These are phyloP conservation scores for Prunus mira DNA, from an alignment of 306 rosid species.

Conservation along the genomic window DNA sequence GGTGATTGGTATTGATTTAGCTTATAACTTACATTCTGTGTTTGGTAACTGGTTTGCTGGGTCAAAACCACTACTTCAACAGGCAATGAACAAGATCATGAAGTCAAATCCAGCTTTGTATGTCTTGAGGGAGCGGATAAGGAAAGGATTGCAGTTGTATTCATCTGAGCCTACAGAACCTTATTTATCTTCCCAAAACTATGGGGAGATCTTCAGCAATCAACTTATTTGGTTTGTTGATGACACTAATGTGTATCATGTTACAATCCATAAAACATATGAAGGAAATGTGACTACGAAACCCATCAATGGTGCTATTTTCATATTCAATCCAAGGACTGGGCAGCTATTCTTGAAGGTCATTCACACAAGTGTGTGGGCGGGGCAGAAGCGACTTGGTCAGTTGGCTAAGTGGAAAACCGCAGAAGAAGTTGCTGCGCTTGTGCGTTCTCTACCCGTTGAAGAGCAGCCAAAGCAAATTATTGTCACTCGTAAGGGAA, in stretches of 20 bases:
- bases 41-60: conserved; percentile 99
- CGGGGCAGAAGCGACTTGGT: conserved; percentile 99
- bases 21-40: conserved; percentile 95
- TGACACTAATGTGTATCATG: conserved; percentile 98
- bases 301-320: conserved; percentile 97
- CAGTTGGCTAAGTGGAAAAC: conserved; percentile 99
- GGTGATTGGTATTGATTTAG: conserved; percentile 96
- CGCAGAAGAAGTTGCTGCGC: conserved; percentile 99
- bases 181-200: conserved; percentile 92
- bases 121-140: conserved; percentile 94
- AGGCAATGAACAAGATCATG: conserved; percentile 99
- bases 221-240: conserved; percentile 99
- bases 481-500: conserved; percentile 97
- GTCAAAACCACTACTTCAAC: conserved; percentile 91
- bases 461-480: conserved; percentile 99
- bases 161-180: conserved; percentile 99
- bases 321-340: conserved; percentile 96
- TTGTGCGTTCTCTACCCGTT: conserved; percentile 93
- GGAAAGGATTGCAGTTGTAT: conserved; percentile 96
- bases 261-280: conserved; percentile 94
- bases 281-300: conserved; percentile 98
- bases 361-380: conserved; percentile 99
- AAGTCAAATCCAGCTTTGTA: conserved; percentile 99
- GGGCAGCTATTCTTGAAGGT: conserved; percentile 97
- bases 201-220: conserved; percentile 99